These are phyloP conservation scores for Teratosphaeria zuluensis DNA, from an alignment of 2,329 filamentous ascomycete genomes.

Conservation along the genomic window DNA sequence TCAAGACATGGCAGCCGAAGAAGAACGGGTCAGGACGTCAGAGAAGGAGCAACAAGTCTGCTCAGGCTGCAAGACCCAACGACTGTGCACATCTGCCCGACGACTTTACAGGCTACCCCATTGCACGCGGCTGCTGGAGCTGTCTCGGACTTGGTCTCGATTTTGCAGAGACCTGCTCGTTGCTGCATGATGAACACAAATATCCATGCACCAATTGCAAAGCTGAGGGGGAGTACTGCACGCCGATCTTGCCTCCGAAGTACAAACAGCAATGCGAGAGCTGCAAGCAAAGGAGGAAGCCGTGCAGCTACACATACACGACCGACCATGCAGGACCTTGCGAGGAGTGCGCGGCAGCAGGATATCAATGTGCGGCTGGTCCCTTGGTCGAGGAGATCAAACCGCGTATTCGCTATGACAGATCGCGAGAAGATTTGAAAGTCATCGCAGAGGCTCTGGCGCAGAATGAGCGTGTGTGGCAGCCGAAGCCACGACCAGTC, in stretches of 20 bases:
- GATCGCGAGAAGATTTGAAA: neutral
- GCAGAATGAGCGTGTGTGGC: neutral
- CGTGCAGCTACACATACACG: constrained; percentile 27
- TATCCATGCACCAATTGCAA: constrained; percentile 31
- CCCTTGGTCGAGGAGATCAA: constrained; percentile 20
- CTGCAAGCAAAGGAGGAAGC: constrained; percentile 20
- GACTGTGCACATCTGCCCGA: constrained; percentile 1
- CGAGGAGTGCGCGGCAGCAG: constrained; percentile 19
- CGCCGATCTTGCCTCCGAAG: constrained; percentile 24
- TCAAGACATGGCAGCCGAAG: neutral
- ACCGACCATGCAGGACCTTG: constrained; percentile 24
- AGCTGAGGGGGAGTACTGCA: constrained; percentile 25
- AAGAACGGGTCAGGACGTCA: neutral
- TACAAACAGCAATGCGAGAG: constrained; percentile 27
- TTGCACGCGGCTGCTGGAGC: constrained; percentile 21
- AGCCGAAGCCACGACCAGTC: neutral
- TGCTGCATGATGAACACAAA: constrained; percentile 23
- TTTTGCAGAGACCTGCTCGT: constrained; percentile 20
- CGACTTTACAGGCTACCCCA: constrained; percentile 17
- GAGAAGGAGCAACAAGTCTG: neutral
- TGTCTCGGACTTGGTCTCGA: constrained; percentile 19
- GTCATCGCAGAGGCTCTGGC: neutral
- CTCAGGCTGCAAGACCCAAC: neutral
- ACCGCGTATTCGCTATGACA: constrained; percentile 12
- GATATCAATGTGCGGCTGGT: constrained; percentile 28